phyloP scores from a whole-genome alignment of 345 rosid species.

The Arabidopsis suecica region DNA sequence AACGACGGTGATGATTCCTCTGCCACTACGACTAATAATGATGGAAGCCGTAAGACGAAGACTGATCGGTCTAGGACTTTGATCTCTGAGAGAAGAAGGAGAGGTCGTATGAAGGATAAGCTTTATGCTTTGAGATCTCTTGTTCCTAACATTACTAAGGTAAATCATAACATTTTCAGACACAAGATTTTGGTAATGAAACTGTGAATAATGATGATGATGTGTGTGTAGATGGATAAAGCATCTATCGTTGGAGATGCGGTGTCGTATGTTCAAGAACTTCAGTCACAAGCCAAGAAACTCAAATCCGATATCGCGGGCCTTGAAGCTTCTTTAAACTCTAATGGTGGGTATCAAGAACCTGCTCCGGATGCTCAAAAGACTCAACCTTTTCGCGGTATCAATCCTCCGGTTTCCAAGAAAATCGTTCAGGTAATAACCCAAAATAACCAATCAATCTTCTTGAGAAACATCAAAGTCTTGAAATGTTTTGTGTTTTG shows the following conservation, averaged over 20 bases:
- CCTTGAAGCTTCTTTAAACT: slow-evolving; percentile 63
- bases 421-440: slow-evolving; percentile 63
- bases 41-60: slow-evolving; percentile 51
- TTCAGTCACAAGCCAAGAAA: slow-evolving; percentile 69
- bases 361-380: slow-evolving; percentile 35
- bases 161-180: slow-evolving; percentile 6
- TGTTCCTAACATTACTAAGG: slow-evolving; percentile 96
- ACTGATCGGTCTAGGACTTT: slow-evolving; percentile 72
- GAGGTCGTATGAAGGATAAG: slow-evolving; percentile 89
- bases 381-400: slow-evolving; percentile 35
- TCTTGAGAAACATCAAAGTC: slow-evolving; percentile 30
- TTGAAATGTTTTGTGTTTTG: neutral
- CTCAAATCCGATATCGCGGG: slow-evolving; percentile 68
- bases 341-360: slow-evolving; percentile 41
- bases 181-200: slow-evolving; percentile 12
- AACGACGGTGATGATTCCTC: slow-evolving; percentile 63
- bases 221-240: slow-evolving; percentile 78
- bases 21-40: slow-evolving; percentile 52
- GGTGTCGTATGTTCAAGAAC: slow-evolving; percentile 68
- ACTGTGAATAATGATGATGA: neutral
- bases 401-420: slow-evolving; percentile 46
- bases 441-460: neutral
- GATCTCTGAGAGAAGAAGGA: slow-evolving; percentile 72
- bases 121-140: slow-evolving; percentile 82
- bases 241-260: slow-evolving; percentile 94